phyloP scores from a whole-genome alignment of 306 rosid species.

The Prinsepia uniflora region DNA sequence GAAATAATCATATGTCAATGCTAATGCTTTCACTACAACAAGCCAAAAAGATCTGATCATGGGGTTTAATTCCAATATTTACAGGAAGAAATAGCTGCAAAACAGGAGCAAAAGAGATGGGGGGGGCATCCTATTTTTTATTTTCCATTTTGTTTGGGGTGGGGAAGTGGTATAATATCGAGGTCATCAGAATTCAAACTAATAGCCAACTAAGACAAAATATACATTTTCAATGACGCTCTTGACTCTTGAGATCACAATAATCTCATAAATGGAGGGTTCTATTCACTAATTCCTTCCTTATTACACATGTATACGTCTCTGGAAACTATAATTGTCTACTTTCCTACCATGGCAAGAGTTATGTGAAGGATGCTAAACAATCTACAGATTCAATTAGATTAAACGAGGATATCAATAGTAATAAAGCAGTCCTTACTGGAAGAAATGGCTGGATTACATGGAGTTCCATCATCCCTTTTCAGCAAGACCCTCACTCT shows the following conservation, averaged over 20 bases:
- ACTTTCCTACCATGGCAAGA: background rate
- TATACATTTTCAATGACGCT: background rate
- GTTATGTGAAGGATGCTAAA: background rate
- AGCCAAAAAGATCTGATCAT: background rate
- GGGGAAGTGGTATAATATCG: background rate
- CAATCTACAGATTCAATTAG: background rate
- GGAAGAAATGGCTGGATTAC: constrained; percentile 58
- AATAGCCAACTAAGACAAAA: background rate
- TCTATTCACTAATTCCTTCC: background rate
- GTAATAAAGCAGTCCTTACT: constrained; percentile 37
- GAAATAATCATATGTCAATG: background rate
- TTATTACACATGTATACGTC: background rate
- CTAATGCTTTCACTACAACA: background rate
- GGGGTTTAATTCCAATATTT: background rate
- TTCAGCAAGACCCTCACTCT: constrained; percentile 77
- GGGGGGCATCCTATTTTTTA: background rate
- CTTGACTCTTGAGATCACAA: background rate
- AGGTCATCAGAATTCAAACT: background rate
- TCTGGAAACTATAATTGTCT: too few species aligned
- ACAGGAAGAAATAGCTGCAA: background rate
- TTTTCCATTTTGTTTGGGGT: too few species aligned
- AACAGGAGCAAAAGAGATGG: background rate
- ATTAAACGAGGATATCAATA: background rate
- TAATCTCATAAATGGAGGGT: background rate
- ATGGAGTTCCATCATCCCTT: constrained; percentile 71